These are phyloP conservation scores for Cryptococcus deneoformans DNA, from an alignment of 1,284 basidiomycete genomes.

Conservation along the genomic window DNA sequence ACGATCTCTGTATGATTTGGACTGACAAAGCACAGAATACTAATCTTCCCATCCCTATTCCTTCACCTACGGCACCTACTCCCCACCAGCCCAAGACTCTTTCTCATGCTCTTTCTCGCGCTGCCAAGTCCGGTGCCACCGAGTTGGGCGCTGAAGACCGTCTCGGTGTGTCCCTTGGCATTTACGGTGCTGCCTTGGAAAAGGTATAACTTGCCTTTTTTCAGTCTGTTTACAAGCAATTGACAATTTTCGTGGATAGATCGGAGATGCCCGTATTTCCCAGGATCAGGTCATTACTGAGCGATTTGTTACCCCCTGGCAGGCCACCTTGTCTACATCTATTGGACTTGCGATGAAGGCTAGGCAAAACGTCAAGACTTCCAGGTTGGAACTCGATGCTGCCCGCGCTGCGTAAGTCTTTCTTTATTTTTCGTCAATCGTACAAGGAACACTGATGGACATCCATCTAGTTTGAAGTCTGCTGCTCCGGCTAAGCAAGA, in stretches of 20 bases:
- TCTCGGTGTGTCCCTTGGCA: constrained; percentile 70
- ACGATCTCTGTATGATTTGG: no score
- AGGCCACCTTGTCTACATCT: constrained; percentile 73
- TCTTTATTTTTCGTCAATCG: background rate
- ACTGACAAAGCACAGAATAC: constrained; percentile 56
- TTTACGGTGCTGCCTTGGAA: constrained; percentile 82
- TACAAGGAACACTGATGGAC: background rate
- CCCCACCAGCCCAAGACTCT: constrained; percentile 82
- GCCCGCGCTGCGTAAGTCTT: constrained; percentile 54
- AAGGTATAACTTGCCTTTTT: constrained; percentile 50
- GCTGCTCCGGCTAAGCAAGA: constrained; percentile 74
- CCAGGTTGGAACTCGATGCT: constrained; percentile 64
- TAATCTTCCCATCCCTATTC: constrained; percentile 72
- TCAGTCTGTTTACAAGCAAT: background rate
- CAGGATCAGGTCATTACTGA: constrained; percentile 75
- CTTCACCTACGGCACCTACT: constrained; percentile 48
- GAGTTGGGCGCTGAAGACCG: constrained; percentile 60
- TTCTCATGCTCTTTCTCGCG: constrained; percentile 57
- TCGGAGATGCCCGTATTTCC: constrained; percentile 75
- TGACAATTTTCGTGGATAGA: constrained; percentile 35
- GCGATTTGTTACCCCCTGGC: constrained; percentile 76
- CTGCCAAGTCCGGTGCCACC: constrained; percentile 61
- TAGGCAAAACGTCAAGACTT: constrained; percentile 77
- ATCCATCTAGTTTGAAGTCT: constrained; percentile 64
- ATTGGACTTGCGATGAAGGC: constrained; percentile 83